Evolutionary conservation across 177 flowering plant species (phyloP), one percentile per base, ranked within the genome.

Genomic region (Vitis hybrid): DNA sequence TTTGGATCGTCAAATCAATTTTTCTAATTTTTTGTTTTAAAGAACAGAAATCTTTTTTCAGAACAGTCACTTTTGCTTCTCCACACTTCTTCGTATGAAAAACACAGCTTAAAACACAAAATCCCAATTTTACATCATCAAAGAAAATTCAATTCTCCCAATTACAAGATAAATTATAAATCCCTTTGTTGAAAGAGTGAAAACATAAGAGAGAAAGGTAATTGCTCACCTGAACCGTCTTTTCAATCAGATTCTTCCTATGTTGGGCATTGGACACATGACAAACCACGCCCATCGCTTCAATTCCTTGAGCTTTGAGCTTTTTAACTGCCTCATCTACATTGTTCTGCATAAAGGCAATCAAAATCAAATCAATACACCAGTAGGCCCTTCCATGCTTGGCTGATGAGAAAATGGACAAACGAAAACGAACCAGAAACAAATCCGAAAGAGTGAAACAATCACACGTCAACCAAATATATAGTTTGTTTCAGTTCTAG

Each of bases 221-320:
- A 3, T 26, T 26, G 29, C 77, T 69, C 51, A 95, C 99, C 94
- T 90, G 79, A 75, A 95, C 48, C 19, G 98, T 90, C 68, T 75
- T 79, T 9, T 83, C 82, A 1, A 95, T 81, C 56, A 93, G 89
- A 82, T 85, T 83, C 81, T 90, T 93, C 82, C 99, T 86, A 2
- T 95, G 99, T 64, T 89, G 83, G 5, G 85, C 87, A 80, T 89
- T 86, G 11, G 97, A 88, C 0, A 94, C 99, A 80, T 93, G 99
- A 72, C 99, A 93, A 71, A 91, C 97, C 12, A 94, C 69, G 1
- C 97, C 99, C 10, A 84, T 55, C 18, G 70, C 98, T 57, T 89
- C 88, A 20, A 94, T 87, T 67, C 98, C 97, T 75, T 63, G 19
- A 57, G 77, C 80, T 77, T 72, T 86, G 19, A 94, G 94, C 69